These are phyloP conservation scores for Xanthoconium separans DNA, from an alignment of 1,284 basidiomycete species.

Conservation along the genomic window DNA sequence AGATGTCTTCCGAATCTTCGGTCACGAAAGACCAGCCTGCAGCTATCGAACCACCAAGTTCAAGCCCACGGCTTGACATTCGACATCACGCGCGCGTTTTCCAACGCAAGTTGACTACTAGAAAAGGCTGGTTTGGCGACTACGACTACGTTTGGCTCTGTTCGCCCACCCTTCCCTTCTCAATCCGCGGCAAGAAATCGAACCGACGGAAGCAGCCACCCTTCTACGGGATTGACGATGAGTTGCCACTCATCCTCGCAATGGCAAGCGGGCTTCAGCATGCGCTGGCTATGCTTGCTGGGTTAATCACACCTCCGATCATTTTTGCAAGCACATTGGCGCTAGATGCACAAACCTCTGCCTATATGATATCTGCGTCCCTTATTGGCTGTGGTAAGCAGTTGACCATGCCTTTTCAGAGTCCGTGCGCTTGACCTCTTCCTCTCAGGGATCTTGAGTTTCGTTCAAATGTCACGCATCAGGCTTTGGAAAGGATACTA, in stretches of 20 bases:
- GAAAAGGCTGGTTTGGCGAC: conserved; percentile 63
- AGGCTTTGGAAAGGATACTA: conserved; percentile 61
- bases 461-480: conserved; percentile 74
- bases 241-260: conserved; percentile 65
- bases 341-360: conserved; percentile 54
- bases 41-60: conserved; percentile 9
- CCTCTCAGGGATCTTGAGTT: conserved; percentile 61
- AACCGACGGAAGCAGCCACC: conserved; percentile 50
- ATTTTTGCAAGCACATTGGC: conserved; percentile 70
- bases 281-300: conserved; percentile 79
- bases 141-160: conserved; percentile 78
- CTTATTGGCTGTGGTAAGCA: conserved; percentile 71
- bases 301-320: conserved; percentile 76
- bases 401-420: not conserved
- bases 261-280: conserved; percentile 75
- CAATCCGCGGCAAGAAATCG: conserved; percentile 25
- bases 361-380: conserved; percentile 82
- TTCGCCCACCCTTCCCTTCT: conserved; percentile 60
- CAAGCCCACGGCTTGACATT: conserved; percentile 3
- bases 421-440: not conserved
- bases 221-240: conserved; percentile 60
- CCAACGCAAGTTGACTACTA: conserved; percentile 41
- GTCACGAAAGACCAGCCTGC: conserved; percentile 16
- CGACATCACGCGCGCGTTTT: conserved; percentile 12
- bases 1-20: conserved; percentile 19